Evolutionary conservation across 2,329 filamentous ascomycete species (phyloP), one percentile per base, ranked within the genome.

Genomic region (Colletotrichum sp.): DNA sequence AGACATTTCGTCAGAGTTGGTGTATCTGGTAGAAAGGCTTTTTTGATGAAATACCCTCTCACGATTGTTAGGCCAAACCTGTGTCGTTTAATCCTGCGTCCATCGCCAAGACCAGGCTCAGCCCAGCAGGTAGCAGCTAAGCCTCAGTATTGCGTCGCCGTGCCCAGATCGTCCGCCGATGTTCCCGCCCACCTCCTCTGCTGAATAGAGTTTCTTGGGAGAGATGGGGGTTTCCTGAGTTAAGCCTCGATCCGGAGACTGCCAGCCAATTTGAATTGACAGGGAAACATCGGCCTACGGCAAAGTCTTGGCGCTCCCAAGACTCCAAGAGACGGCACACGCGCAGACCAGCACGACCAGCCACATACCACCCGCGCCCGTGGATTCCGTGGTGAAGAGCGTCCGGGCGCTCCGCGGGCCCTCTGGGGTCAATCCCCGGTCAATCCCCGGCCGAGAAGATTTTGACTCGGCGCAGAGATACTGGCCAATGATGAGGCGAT

Each of bases 1-100:
- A 67, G 63, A 36, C 55, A 28, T 58, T 12, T 26, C 30, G 73
- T 48, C 26, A 43, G 32, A 72, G 69, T 16, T 64, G n/a, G 55
- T 34, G 73, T 75, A 52, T 75, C 63, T 72, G 32, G 73, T 72
- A 34, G 73, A 72, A 67, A 75, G 43, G 69, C 69, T 67, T 68
- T 64, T 30, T 18, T 64, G 52, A 26, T 52, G 43, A 52, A 52
- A 52, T 52, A 66, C 52, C 36, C 32, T 34, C 38, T 60, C 55
- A 24, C 55, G 58, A 73, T 36, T 26, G 12, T 64, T 58, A 36
- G 58, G 38, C 32, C 13, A 64, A 64, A 48, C 34, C 32, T 55
- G 55, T 30, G 32, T 68, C 64, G 38, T 65, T 52, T 57, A 43
- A 26, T 64, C 38, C 48, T 10, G 18, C 57, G 32, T 63, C 43